Evolutionary conservation across 805 yeast genomes (phyloP).

Genomic region (Hanseniaspora mollemarum): DNA sequence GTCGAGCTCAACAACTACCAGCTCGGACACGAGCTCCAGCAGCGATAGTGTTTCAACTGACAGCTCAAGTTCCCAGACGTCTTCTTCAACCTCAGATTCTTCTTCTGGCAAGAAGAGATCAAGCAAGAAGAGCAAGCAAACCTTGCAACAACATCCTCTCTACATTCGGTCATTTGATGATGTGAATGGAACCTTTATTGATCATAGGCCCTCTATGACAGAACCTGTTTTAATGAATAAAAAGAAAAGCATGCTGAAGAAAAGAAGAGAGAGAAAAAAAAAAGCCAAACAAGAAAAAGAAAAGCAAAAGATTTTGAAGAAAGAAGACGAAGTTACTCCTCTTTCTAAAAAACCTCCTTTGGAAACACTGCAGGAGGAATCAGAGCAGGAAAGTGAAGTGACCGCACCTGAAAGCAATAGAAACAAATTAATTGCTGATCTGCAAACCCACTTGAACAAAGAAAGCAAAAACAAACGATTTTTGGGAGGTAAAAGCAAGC

Average conservation of each 20-base stretch:
- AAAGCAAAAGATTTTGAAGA: constrained; percentile 19
- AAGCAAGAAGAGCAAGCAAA: background rate
- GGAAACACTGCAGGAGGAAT: constrained; percentile 14
- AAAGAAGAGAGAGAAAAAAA: constrained; percentile 18
- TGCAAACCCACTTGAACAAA: constrained; percentile 5
- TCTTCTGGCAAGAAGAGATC: constrained; percentile 10
- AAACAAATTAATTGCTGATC: constrained; percentile 9
- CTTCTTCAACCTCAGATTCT: background rate
- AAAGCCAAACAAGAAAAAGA: constrained; percentile 14
- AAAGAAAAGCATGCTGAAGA: constrained; percentile 15
- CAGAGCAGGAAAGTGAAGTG: background rate
- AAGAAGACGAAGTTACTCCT: background rate
- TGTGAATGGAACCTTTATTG: constrained; percentile 16
- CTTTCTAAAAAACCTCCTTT: background rate
- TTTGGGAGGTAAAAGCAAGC: no score
- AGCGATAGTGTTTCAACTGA: no score
- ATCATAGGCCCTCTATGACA: constrained; percentile 17
- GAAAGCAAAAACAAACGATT: background rate
- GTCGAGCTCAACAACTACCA: background rate
- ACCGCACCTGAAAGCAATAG: background rate
- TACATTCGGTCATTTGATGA: constrained; percentile 16
- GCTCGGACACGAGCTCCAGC: background rate
- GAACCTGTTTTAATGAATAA: constrained; percentile 15
- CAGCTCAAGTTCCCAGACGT: no score
- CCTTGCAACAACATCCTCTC: constrained; percentile 14